phyloP scores from a whole-genome alignment of 73 alveolate genomes.

The Symbiodinium natans region DNA sequence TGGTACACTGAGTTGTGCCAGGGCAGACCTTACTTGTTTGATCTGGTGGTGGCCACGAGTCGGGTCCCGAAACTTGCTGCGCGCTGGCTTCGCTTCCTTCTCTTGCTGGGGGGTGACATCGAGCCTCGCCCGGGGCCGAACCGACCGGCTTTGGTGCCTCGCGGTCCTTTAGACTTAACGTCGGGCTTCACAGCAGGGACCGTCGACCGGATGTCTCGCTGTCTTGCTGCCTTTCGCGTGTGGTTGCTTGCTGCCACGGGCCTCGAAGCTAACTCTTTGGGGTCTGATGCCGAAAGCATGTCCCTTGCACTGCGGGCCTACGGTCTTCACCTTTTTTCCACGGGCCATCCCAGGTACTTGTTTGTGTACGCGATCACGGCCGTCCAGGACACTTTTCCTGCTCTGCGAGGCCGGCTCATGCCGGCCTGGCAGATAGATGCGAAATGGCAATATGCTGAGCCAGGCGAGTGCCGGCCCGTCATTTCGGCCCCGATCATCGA shows the following conservation, averaged over 20 bases:
- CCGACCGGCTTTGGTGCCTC: neutral
- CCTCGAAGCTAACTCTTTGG: neutral
- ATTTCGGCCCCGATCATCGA: neutral
- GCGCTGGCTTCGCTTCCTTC: neutral
- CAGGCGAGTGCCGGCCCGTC: constrained; percentile 37
- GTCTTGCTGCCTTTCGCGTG: neutral
- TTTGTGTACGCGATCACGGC: constrained; percentile 5
- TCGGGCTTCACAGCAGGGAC: neutral
- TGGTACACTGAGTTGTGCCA: neutral
- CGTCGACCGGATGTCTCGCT: neutral
- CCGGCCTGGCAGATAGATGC: constrained; percentile 24
- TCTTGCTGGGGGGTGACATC: neutral
- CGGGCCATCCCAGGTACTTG: neutral
- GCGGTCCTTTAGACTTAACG: neutral
- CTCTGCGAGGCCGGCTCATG: neutral
- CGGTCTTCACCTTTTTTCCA: neutral
- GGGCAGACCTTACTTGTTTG: neutral
- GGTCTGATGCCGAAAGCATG: neutral
- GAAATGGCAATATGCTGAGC: constrained; percentile 15
- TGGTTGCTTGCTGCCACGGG: neutral
- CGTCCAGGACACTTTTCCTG: neutral
- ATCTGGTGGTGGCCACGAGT: neutral
- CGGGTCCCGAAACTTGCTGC: neutral
- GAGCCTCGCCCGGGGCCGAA: constrained; percentile 14
- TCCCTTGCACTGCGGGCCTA: neutral